Conservation (phyloP, 2,329 filamentous ascomycete species). For the Myriosclerotinia duriaeana region DNA sequence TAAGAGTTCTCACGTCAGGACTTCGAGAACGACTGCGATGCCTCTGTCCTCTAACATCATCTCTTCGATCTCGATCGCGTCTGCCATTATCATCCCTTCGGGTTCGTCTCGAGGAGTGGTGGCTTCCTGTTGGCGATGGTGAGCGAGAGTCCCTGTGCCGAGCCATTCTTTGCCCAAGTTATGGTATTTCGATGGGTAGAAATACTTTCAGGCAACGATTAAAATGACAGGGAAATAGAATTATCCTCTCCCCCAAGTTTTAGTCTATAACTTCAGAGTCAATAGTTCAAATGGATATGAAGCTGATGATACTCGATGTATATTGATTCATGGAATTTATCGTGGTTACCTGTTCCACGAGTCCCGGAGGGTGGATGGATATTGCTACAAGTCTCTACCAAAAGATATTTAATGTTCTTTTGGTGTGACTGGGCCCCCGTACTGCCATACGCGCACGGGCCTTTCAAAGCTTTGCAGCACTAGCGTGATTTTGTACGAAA, state of each 20-base stretch:
- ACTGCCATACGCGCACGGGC: neutral
- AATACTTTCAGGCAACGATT: constrained; percentile 45
- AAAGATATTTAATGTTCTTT: constrained; percentile 3
- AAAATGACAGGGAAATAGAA: constrained; percentile 13
- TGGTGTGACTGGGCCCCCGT: neutral
- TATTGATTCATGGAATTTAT: constrained; percentile 1
- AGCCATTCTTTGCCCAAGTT: constrained; percentile 52
- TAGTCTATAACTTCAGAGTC: neutral
- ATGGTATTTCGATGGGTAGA: constrained; percentile 41
- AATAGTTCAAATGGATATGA: neutral
- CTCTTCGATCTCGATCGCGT: constrained; percentile 50
- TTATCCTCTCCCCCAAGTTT: neutral
- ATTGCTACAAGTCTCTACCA: neutral
- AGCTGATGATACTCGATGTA: constrained; percentile 1
- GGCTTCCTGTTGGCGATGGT: constrained; percentile 92
- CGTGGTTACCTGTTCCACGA: neutral
- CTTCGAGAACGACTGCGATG: constrained; percentile 63
- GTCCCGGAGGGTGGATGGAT: neutral
- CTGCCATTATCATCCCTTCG: constrained; percentile 52
- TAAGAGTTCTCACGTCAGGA: constrained; percentile 53
- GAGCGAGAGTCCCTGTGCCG: constrained; percentile 69
- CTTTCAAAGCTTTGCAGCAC: neutral
- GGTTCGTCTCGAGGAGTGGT: constrained; percentile 62
- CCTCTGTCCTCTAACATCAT: constrained; percentile 51
- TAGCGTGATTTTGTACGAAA: constrained; percentile 18